Evolutionary conservation across 2,329 filamentous ascomycete species (phyloP).

Genomic region (Beauveria sp.): DNA sequence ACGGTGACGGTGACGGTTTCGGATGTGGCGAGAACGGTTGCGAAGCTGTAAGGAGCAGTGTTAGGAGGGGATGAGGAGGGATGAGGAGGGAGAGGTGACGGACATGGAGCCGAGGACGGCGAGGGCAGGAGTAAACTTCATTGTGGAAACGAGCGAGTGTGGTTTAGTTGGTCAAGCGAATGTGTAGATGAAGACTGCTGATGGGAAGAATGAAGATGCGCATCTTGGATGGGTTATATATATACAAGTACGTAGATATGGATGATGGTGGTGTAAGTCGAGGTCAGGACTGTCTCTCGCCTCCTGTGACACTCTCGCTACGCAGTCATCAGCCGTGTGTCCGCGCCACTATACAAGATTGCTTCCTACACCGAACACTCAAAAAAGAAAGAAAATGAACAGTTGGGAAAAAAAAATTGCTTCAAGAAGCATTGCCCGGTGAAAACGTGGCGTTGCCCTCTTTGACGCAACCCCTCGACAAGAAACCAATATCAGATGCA

Average conservation of each 20-base stretch:
- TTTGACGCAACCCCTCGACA: neutral
- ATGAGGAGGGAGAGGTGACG: neutral
- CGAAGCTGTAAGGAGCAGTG: conserved; percentile 13
- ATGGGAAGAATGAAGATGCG: neutral
- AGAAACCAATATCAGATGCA: neutral
- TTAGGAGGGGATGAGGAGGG: conserved; percentile 7
- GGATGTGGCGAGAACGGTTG: conserved; percentile 17
- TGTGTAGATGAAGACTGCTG: neutral
- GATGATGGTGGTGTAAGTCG: neutral
- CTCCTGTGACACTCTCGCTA: conserved; percentile 4
- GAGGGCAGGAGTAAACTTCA: neutral
- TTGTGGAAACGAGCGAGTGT: conserved; percentile 1
- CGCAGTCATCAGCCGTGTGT: neutral
- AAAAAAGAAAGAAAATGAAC: too few relatives aligned
- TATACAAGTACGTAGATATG: neutral
- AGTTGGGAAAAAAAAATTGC: too few relatives aligned
- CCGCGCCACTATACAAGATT: neutral
- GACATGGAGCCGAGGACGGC: neutral
- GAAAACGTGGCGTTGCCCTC: neutral
- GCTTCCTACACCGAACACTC: neutral
- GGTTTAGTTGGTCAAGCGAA: neutral
- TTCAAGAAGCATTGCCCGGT: neutral
- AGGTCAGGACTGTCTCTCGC: neutral
- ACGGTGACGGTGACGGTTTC: conserved; percentile 25
- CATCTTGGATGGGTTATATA: neutral